Evolutionary conservation across 805 yeast species (phyloP).

Genomic region (Spathaspora arborariae): DNA sequence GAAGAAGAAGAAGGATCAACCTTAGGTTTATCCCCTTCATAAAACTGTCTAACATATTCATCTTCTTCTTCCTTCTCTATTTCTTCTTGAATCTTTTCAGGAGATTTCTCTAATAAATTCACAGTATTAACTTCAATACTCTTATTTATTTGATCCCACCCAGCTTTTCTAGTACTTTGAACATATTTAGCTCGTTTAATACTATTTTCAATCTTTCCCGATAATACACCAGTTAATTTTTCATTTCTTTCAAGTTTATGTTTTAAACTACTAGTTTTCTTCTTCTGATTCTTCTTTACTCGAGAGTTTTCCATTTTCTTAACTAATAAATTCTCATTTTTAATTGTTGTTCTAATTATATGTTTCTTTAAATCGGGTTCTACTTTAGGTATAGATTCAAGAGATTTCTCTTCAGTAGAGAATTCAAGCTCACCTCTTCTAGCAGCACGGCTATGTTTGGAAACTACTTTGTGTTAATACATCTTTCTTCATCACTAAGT

Average conservation of each 20-base stretch:
- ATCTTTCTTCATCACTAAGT: conserved; percentile 1
- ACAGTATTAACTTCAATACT: conserved; percentile 2
- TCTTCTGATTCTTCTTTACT: conserved; percentile 21
- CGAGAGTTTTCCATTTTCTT: conserved; percentile 47
- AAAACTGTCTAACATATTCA: conserved; percentile 30
- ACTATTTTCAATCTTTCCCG: conserved; percentile 61
- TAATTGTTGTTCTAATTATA: conserved; percentile 62
- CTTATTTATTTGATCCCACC: conserved; percentile 68
- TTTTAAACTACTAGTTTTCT: conserved; percentile 28
- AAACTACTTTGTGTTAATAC: conserved; percentile 29
- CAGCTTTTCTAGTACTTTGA: conserved; percentile 60
- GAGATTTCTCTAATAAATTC: background rate
- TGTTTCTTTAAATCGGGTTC: conserved; percentile 59
- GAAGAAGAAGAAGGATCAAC: background rate
- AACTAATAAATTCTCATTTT: conserved; percentile 58
- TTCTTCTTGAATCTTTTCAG: conserved; percentile 18
- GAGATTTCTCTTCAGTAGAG: conserved; percentile 43
- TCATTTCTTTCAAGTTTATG: conserved; percentile 46
- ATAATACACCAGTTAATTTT: conserved; percentile 50
- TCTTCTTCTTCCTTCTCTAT: conserved; percentile 34
- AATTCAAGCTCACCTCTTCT: conserved; percentile 54
- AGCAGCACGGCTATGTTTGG: conserved; percentile 75
- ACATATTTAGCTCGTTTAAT: conserved; percentile 61
- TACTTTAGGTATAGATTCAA: conserved; percentile 53
- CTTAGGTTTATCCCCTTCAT: conserved; percentile 13